These are phyloP conservation scores for Rhododendron henanense DNA, from an alignment of 148 eudicot genomes.

Conservation along the genomic window DNA sequence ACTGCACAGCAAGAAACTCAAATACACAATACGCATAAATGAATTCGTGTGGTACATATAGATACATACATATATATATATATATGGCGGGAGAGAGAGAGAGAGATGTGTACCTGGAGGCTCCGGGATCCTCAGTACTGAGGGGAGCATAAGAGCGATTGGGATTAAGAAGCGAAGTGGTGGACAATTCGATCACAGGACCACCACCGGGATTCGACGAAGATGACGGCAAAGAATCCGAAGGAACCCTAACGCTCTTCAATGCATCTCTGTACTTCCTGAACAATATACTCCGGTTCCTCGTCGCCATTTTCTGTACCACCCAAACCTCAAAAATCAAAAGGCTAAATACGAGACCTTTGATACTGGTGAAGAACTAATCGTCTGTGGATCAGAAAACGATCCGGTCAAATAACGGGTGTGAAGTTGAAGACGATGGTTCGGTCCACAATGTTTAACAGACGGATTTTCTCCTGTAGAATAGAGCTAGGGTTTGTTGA, in stretches of 20 bases:
- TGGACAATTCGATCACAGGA: constrained; percentile 57
- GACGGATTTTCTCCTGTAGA: background rate
- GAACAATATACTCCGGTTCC: constrained; percentile 60
- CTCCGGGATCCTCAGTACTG: constrained; percentile 69
- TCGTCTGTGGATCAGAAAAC: constrained; percentile 5
- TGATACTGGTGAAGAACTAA: background rate
- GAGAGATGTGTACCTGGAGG: constrained; percentile 25
- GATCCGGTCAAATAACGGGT: background rate
- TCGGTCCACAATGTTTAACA: background rate
- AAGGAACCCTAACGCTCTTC: constrained; percentile 56
- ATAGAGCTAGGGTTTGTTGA: background rate
- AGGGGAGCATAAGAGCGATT: constrained; percentile 53
- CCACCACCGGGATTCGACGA: constrained; percentile 24
- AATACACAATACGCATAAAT: background rate
- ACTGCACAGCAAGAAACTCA: background rate
- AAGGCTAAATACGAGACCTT: background rate
- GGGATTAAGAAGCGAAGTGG: constrained; percentile 53
- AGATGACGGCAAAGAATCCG: constrained; percentile 23
- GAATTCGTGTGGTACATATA: background rate
- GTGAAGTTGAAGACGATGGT: background rate
- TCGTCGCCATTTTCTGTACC: constrained; percentile 51
- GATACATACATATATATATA: background rate
- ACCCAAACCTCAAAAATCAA: background rate
- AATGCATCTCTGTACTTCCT: constrained; percentile 68
- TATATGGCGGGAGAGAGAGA: background rate